Conservation (phyloP, 805 yeast species). For the Maudiozyma barnettii region DNA sequence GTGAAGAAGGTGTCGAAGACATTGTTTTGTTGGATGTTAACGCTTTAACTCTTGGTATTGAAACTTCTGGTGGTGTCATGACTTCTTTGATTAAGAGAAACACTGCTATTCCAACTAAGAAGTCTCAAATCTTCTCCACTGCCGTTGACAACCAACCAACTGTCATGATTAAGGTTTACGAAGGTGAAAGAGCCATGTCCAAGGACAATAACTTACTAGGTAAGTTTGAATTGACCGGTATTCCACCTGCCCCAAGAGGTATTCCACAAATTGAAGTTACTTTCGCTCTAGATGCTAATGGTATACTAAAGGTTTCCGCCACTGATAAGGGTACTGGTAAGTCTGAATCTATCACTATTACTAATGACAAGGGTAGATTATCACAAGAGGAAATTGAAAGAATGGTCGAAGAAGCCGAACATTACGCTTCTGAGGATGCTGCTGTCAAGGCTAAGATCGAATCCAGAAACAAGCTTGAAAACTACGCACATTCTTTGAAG, state of each 20-base stretch:
- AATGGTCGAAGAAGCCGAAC: slow-evolving; percentile 96
- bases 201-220: slow-evolving; percentile 93
- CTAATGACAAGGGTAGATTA: slow-evolving; percentile 90
- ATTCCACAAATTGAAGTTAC: slow-evolving; percentile 97
- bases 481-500: slow-evolving; percentile 76
- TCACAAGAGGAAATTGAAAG: slow-evolving; percentile 90
- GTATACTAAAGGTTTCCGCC: slow-evolving; percentile 92
- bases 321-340: slow-evolving; percentile 93
- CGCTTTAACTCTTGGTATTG: slow-evolving; percentile 91
- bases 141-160: slow-evolving; percentile 96
- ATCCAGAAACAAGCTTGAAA: slow-evolving; percentile 80
- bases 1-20: slow-evolving; percentile 89
- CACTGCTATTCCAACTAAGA: slow-evolving; percentile 91
- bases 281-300: slow-evolving; percentile 94
- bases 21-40: slow-evolving; percentile 86
- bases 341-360: slow-evolving; percentile 81
- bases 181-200: slow-evolving; percentile 93
- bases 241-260: slow-evolving; percentile 99
- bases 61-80: slow-evolving; percentile 97
- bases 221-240: slow-evolving; percentile 92
- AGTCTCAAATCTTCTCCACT: slow-evolving; percentile 90
- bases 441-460: slow-evolving; percentile 75
- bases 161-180: slow-evolving; percentile 85
- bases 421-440: slow-evolving; percentile 85
- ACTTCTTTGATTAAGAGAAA: slow-evolving; percentile 90